These are phyloP conservation scores for Fereydounia khargensis DNA, from an alignment of 1,284 basidiomycete species.

Conservation along the genomic window DNA sequence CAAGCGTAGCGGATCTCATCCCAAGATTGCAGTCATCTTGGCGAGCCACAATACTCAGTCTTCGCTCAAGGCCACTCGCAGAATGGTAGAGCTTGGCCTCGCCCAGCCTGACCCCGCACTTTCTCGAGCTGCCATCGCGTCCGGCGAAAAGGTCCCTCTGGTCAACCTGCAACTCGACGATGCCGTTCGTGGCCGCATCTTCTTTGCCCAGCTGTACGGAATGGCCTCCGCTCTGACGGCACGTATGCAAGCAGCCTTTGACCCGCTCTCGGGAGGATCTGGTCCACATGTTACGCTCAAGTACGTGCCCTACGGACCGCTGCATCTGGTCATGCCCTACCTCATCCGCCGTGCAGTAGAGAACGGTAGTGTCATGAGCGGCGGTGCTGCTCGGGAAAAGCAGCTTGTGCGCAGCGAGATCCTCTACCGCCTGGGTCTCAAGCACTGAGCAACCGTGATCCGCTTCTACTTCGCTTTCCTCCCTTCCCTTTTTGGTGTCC, in stretches of 20 bases:
- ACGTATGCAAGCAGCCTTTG: conserved; percentile 65
- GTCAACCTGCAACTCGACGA: conserved; percentile 58
- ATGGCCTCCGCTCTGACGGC: conserved; percentile 71
- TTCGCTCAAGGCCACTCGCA: conserved; percentile 66
- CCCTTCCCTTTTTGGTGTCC: background rate
- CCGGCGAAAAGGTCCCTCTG: conserved; percentile 11
- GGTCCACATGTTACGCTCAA: conserved; percentile 48
- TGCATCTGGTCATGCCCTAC: conserved; percentile 68
- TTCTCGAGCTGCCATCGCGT: conserved; percentile 14
- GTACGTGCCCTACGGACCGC: conserved; percentile 46
- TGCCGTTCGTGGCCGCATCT: conserved; percentile 69
- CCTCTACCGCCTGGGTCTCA: conserved; percentile 25
- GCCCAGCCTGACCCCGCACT: conserved; percentile 57
- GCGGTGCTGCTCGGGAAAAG: conserved; percentile 60
- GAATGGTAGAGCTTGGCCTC: conserved; percentile 66
- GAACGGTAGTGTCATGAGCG: conserved; percentile 69
- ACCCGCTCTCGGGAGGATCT: conserved; percentile 68
- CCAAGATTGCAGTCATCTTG: conserved; percentile 71
- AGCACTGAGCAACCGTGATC: conserved; percentile 7
- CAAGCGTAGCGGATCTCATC: conserved; percentile 24
- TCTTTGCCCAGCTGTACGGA: conserved; percentile 83
- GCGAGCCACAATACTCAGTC: conserved; percentile 81
- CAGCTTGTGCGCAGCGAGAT: conserved; percentile 25
- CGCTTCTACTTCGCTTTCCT: background rate
- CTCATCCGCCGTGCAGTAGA: conserved; percentile 73